Base-by-base conservation (phyloP, 2,329 filamentous ascomycete genomes). In the Colletotrichum theobromicola region DNA sequence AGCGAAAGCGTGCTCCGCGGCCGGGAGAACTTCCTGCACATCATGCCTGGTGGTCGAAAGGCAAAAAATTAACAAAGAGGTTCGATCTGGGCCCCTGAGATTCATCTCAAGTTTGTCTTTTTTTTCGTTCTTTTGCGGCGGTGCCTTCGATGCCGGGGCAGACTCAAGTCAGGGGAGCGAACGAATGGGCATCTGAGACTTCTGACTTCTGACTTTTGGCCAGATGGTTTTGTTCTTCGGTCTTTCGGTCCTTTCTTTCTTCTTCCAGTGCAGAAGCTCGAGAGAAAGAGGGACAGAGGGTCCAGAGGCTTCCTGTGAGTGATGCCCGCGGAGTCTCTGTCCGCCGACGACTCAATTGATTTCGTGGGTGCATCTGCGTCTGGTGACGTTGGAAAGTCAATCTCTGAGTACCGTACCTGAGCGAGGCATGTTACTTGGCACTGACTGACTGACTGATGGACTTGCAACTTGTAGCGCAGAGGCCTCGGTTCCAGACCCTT, bases 21-120 rank as follows among this genome's bases (percentile, higher is more conserved):
- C 66, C 70, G 46, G 66, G 60, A 70, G 67, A 74, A 61, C 16
- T 60, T 50, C 21, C 71, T 65, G 71, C 65, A 73, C 71, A 60
- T 65, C 66, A 70, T 70, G 53, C 34, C 21, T n/a, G 21, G 50
- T 42, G 9, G 30, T 7, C 46, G 10, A 37, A 63, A 57, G 67
- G 28, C 46, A n/a, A 30, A n/a, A 30, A 63, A 57, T 46, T 10
- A 5, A 3, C n/a, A 30, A 12, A 53, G 61, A 21, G 42, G 42
- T 50, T 35, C 34, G 53, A 60, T 70, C 50, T 21, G 28, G 35
- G 34, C 57, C 61, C 37, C 21, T 35, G 50, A 50, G 30, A 53
- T 61, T 58, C 67, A 74, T 70, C 60, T 74, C 26, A 70, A 70
- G 35, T 70, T 42, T 24, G 32, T 18, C 18, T 60, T 60, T 60